Conservation (phyloP, 2,329 filamentous ascomycete genomes). For the Colletotrichum sidae region DNA sequence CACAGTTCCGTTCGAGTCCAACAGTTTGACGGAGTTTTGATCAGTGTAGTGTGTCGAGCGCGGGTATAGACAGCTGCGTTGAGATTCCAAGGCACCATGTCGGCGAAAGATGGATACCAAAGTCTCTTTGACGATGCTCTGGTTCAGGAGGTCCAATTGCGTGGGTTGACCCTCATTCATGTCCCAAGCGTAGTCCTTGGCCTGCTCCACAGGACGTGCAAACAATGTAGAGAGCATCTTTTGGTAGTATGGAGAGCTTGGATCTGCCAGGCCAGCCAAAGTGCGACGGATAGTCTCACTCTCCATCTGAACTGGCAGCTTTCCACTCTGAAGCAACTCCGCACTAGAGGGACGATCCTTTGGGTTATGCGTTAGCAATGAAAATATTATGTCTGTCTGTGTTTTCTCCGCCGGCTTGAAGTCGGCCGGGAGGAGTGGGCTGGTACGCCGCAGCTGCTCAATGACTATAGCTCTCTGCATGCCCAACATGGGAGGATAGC, state of each 20-base stretch:
- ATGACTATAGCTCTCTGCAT: slow-evolving; percentile 76
- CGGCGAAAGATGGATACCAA: slow-evolving; percentile 84
- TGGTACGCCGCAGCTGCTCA: slow-evolving; percentile 73
- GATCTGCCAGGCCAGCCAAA: slow-evolving; percentile 83
- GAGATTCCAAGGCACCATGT: slow-evolving; percentile 88
- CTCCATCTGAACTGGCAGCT: slow-evolving; percentile 90
- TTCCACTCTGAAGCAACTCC: slow-evolving; percentile 86
- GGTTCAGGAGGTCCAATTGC: slow-evolving; percentile 74
- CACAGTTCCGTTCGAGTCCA: slow-evolving; percentile 87
- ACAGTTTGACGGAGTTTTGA: slow-evolving; percentile 77
- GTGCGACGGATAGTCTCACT: slow-evolving; percentile 90
- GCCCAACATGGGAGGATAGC: slow-evolving; percentile 71
- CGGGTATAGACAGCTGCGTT: slow-evolving; percentile 82
- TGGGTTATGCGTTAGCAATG: slow-evolving; percentile 84
- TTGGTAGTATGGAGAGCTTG: slow-evolving; percentile 87
- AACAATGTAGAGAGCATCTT: slow-evolving; percentile 92
- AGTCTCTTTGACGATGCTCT: slow-evolving; percentile 78
- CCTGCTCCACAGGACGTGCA: slow-evolving; percentile 77
- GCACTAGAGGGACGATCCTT: slow-evolving; percentile 84
- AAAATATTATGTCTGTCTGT: slow-evolving; percentile 82
- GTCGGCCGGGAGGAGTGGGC: slow-evolving; percentile 76
- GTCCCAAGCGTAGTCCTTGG: slow-evolving; percentile 86
- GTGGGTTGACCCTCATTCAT: slow-evolving; percentile 68
- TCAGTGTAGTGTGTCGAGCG: slow-evolving; percentile 81
- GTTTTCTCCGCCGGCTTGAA: slow-evolving; percentile 78